Percentiles rank a stretch among this genome's conserved stretches.
These are phyloP conservation scores for Myriosclerotinia duriaeana DNA, from an alignment of 2,329 filamentous ascomycete species.

Conservation along the genomic window DNA sequence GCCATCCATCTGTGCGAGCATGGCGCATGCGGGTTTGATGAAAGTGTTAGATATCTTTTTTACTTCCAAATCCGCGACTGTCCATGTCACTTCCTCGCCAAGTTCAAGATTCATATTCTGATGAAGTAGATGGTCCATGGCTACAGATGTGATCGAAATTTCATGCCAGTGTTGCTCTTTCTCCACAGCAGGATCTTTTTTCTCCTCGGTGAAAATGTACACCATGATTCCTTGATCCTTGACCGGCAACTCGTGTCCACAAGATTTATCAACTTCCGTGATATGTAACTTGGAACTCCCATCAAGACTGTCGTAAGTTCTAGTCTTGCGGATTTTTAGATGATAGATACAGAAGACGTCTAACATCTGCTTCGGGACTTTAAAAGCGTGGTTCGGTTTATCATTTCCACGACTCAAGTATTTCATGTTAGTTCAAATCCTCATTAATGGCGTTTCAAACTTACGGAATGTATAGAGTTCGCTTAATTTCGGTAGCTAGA, in stretches of 20 bases:
- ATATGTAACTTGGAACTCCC: constrained; percentile 26
- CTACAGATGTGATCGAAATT: constrained; percentile 27
- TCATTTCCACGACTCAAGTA: constrained; percentile 12
- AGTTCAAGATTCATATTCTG: constrained; percentile 31
- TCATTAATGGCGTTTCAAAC: constrained; percentile 14
- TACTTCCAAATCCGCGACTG: constrained; percentile 18
- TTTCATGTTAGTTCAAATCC: background rate
- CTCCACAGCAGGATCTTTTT: constrained; percentile 3
- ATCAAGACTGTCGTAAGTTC: constrained; percentile 23
- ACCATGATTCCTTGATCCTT: constrained; percentile 16
- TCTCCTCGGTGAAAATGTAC: constrained; percentile 18
- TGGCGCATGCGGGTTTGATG: constrained; percentile 26
- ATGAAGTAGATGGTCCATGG: constrained; percentile 25
- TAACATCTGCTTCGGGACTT: constrained; percentile 18
- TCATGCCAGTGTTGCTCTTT: constrained; percentile 30
- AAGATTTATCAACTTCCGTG: constrained; percentile 24
- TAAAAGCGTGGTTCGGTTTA: constrained; percentile 21
- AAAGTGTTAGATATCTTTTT: constrained; percentile 23
- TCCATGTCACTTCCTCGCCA: constrained; percentile 32
- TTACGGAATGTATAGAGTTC: constrained; percentile 37
- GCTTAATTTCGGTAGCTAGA: constrained; percentile 29
- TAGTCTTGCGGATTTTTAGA: constrained; percentile 23
- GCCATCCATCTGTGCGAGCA: constrained; percentile 35
- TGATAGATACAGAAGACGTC: constrained; percentile 6
- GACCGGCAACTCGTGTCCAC: constrained; percentile 11